phyloP scores from a whole-genome alignment of 108 stramenopile species.

The Nannochloropsis oceanica region DNA sequence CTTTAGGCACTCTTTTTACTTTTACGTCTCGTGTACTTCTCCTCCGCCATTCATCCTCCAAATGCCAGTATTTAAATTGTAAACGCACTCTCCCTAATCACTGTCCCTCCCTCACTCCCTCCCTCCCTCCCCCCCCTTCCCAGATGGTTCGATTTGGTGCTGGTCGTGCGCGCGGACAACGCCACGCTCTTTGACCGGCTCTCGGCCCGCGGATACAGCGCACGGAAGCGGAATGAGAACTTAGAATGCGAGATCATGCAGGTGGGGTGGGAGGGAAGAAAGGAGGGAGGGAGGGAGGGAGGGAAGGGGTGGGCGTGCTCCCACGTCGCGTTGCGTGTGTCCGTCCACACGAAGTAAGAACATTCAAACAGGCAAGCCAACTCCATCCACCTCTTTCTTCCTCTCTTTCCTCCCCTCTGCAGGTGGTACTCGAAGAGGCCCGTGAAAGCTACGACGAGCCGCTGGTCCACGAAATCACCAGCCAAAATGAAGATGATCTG shows the following conservation, averaged over 20 bases:
- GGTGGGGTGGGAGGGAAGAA: neutral
- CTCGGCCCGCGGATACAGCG: constrained; percentile 29
- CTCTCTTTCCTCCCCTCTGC: neutral
- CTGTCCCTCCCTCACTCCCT: neutral
- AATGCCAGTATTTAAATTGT: neutral
- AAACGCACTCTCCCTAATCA: neutral
- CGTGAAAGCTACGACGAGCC: constrained; percentile 26
- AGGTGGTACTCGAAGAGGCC: constrained; percentile 35
- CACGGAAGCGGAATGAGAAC: constrained; percentile 35
- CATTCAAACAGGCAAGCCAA: too few relatives aligned
- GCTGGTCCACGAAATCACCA: constrained; percentile 28
- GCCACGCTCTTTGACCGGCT: constrained; percentile 37
- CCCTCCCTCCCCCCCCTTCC: neutral
- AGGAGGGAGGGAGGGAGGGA: too few relatives aligned
- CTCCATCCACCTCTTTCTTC: neutral
- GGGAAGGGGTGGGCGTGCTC: too few relatives aligned
- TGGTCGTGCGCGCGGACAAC: constrained; percentile 32
- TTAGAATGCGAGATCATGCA: constrained; percentile 44
- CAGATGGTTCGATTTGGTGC: constrained; percentile 34
- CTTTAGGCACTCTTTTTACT: neutral
- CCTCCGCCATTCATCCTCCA: neutral
- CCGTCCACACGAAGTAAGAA: too few relatives aligned
- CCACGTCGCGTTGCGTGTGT: too few relatives aligned
- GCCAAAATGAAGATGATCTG: constrained; percentile 35
- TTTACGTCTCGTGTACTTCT: neutral